Evolutionary conservation across 1,284 basidiomycete species (phyloP), one percentile per base, ranked within the genome.

Genomic region (Papiliotrema nemorosa): DNA sequence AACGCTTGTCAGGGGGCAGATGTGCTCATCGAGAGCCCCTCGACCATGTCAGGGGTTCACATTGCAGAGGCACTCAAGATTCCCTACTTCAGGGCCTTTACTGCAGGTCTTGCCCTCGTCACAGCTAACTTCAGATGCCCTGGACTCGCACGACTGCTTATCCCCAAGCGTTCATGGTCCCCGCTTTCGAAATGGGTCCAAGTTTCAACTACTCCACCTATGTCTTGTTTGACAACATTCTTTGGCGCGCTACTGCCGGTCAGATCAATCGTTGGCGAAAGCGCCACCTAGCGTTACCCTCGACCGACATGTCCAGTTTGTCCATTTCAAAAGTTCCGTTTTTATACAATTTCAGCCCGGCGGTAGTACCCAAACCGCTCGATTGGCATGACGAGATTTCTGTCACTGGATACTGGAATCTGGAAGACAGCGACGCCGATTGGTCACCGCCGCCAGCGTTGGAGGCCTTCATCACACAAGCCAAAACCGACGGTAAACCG

Each of bases 1-100:
- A 73, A 80, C 14, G 83, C 82, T 3, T 88, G 86, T 57, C 78
- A 83, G 56, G 84, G 82, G 52, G 84, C 85, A 1, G 86, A 88
- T 59, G 81, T 88, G 5, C 75, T 89, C 21, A 80, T 88, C 49
- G 74, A 76, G 49, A 69, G 64, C 49, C 87, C 87, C 0, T 85
- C 83, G 5, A 83, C 86, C 2, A 87, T 89, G 80, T 84, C 85
- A 1, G 87, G 87, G 18, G 83, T 87, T 9, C 87, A 90, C 63
- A 85, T 90, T 51, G 86, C 87, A 2, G 87, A 90, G 70, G 84
- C 83, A 0, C 76, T 88, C n/a, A 78, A 78, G 53, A 81, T 82
- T 40, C 83, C 84, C 0, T 84, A 84, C 69, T 84, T 85, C 76
- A 64, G 73, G 44, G 82, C 82, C 1, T 88, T 88, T 70, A 87